Evolutionary conservation across 306 rosid genomes (phyloP), one percentile per base, ranked within the genome.

Genomic region (Ziziphus jujuba): DNA sequence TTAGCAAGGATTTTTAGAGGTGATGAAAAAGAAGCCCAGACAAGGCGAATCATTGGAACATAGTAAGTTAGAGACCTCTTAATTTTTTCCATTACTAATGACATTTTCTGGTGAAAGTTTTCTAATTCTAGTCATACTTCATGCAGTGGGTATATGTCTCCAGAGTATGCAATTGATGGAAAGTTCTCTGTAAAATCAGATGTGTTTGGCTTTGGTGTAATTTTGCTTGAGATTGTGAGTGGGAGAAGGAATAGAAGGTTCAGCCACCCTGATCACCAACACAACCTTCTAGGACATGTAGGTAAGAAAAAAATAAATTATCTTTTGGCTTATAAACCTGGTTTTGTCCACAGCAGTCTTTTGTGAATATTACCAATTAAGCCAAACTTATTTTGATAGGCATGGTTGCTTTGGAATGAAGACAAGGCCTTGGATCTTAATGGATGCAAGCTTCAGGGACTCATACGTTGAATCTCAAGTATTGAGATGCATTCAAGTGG

Each of bases 401-500:
- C 74, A 59, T 79, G 80, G 83, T 69, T 33, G 8, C 55, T 70
- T 9, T 79, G 77, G 83, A 74, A 55, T 5, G 74, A 79, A 70
- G 80, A 63, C 5, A 79, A 25, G 6, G 51, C 77, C 2, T 35
- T 55, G 11, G 77, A 79, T 40, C 34, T n/a, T 79, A 15, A 17
- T 88, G 31, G 82, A 83, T 67, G 20, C 50, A 20, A 16, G 53
- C 45, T 67, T 81, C 0, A 60, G 65, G 24, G 64, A 44, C 1
- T 70, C 80, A 0, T 75, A 33, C 13, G 28, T 49, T 28, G 53
- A 71, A 65, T 34, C 64, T 1, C 74, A 83, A 22, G 73, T 49
- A 48, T 3, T 78, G 17, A 50, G 87, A 11, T 75, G 81, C 76
- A 79, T 83, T n/a, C 87, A 85, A 33, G 70, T 85, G 3, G 83